Conservation (phyloP, 192 early-diverging fungal species). For the Nowakowskiella sp. region DNA sequence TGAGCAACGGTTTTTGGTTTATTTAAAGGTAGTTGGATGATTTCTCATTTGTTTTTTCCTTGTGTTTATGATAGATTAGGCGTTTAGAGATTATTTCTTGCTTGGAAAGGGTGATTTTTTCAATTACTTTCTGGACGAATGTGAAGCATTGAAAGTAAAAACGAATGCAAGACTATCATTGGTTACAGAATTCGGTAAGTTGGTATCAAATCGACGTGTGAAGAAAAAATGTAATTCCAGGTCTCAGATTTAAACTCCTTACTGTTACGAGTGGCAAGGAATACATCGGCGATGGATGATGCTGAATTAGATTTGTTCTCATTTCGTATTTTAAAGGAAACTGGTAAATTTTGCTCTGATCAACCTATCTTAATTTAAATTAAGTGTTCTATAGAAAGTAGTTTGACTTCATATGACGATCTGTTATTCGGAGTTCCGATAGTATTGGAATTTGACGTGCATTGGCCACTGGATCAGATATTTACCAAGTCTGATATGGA, state of each 20-base stretch:
- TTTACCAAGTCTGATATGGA: constrained; percentile 48
- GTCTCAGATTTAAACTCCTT: constrained; percentile 1
- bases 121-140: constrained; percentile 45
- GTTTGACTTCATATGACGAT: constrained; percentile 31
- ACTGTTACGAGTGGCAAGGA: background rate
- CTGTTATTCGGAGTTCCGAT: constrained; percentile 45
- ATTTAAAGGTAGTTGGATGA: constrained; percentile 26
- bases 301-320: constrained; percentile 32
- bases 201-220: constrained; percentile 17
- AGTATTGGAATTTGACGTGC: constrained; percentile 43
- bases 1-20: constrained; percentile 47
- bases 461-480: constrained; percentile 67
- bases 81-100: constrained; percentile 53
- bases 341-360: too few species aligned
- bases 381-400: constrained; percentile 11
- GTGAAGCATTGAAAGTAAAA: constrained; percentile 26
- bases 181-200: constrained; percentile 25
- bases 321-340: constrained; percentile 34
- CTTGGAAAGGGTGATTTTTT: constrained; percentile 57
- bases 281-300: constrained; percentile 19
- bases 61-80: constrained; percentile 16
- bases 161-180: constrained; percentile 13
- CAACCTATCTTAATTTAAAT: too few species aligned
- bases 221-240: constrained; percentile 11
- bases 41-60: background rate